phyloP scores from a whole-genome alignment of 2,329 filamentous ascomycete genomes.

The Fusarium concolor region DNA sequence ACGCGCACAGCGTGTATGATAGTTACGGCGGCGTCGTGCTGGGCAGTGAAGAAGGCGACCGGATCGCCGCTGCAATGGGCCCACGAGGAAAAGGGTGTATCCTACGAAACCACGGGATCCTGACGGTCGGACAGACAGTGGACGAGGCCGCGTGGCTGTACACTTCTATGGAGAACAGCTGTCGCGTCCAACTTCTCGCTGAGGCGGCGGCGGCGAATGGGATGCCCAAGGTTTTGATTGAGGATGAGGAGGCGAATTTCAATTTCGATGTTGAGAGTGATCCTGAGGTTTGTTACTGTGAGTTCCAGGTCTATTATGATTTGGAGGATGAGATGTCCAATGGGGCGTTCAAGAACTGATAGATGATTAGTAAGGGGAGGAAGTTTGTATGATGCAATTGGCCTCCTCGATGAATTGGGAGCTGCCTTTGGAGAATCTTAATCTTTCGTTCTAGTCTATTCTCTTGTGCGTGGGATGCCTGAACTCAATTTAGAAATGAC shows the following conservation, averaged over 20 bases:
- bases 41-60: conserved; percentile 71
- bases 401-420: too few species aligned
- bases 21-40: conserved; percentile 64
- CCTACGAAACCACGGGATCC: conserved; percentile 75
- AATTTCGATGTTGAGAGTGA: conserved; percentile 48
- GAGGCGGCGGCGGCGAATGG: conserved; percentile 48
- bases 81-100: conserved; percentile 68
- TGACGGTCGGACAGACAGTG: conserved; percentile 76
- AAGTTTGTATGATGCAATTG: too few species aligned
- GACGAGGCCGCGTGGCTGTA: conserved; percentile 80
- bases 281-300: conserved; percentile 43
- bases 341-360: conserved; percentile 40
- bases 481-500: too few species aligned
- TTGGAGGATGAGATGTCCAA: conserved; percentile 40
- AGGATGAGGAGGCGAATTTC: conserved; percentile 56
- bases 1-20: conserved; percentile 72
- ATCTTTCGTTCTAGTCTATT: too few species aligned
- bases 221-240: conserved; percentile 52
- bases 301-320: conserved; percentile 46
- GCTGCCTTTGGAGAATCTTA: too few species aligned
- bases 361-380: too few species aligned
- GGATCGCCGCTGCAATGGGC: conserved; percentile 72
- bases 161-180: conserved; percentile 73
- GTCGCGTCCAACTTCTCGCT: conserved; percentile 56
- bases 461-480: too few species aligned